Evolutionary conservation across 2,329 filamentous ascomycete species (phyloP).

Genomic region (Fusarium scirpi): DNA sequence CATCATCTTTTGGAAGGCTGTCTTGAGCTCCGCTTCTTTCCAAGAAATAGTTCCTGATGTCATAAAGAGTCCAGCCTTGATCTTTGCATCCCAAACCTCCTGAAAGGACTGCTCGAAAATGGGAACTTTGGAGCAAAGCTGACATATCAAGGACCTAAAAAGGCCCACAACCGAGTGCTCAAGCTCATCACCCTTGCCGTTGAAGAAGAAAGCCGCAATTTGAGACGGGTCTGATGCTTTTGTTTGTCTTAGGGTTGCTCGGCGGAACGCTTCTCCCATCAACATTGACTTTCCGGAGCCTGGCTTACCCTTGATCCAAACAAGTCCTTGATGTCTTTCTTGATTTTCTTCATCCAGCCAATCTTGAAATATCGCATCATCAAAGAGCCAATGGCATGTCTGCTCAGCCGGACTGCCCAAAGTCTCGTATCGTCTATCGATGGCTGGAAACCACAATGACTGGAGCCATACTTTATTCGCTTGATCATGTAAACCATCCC

Average conservation of each 20-base stretch:
- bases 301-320: not conserved
- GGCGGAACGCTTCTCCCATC: not conserved
- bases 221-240: not conserved
- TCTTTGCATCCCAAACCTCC: too few relatives aligned
- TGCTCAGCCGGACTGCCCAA: not conserved
- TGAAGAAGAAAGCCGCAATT: not conserved
- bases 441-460: not conserved
- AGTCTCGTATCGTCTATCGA: not conserved
- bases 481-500: not conserved
- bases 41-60: too few relatives aligned
- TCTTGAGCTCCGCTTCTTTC: slow-evolving; percentile 30
- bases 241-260: not conserved
- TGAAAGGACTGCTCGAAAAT: too few relatives aligned
- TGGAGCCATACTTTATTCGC: not conserved
- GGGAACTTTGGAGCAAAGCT: not conserved
- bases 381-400: not conserved
- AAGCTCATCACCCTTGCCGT: not conserved
- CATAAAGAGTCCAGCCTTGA: too few relatives aligned
- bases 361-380: not conserved
- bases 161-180: not conserved
- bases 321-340: too few relatives aligned
- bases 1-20: slow-evolving; percentile 18
- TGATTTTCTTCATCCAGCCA: not conserved
- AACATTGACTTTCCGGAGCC: not conserved
- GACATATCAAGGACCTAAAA: not conserved